Percentiles rank a stretch among this genome's conserved stretches.
phyloP scores from a whole-genome alignment of 768 basidiomycete genomes.

The Mycena leptocephala region DNA sequence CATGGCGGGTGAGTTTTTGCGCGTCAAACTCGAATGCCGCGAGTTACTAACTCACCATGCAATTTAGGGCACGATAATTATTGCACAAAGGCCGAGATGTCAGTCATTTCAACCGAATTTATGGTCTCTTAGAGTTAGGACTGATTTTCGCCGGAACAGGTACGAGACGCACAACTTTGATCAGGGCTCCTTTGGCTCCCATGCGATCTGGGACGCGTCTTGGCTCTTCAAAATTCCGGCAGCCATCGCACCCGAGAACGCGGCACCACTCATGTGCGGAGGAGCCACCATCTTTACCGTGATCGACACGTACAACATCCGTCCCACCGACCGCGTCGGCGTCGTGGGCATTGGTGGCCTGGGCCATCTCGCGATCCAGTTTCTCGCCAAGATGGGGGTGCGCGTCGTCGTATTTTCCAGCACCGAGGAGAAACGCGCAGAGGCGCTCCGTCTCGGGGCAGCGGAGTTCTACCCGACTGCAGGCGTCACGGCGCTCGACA shows the following conservation, averaged over 20 bases:
- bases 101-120: constrained; percentile 23
- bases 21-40: no score
- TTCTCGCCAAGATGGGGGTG: constrained; percentile 57
- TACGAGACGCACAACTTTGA: constrained; percentile 37
- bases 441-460: constrained; percentile 50
- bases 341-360: constrained; percentile 55
- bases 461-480: constrained; percentile 52
- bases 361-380: constrained; percentile 57
- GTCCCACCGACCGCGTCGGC: constrained; percentile 51
- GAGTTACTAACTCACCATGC: constrained; percentile 29
- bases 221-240: constrained; percentile 54
- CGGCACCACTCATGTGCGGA: constrained; percentile 51
- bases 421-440: constrained; percentile 49
- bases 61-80: constrained; percentile 37
- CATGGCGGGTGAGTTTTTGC: constrained; percentile 38
- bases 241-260: constrained; percentile 44
- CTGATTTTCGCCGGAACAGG: constrained; percentile 24
- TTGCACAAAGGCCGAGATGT: background rate
- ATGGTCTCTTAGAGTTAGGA: constrained; percentile 42
- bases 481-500: constrained; percentile 41
- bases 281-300: constrained; percentile 15
- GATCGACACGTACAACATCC: constrained; percentile 34
- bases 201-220: constrained; percentile 51
- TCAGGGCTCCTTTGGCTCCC: constrained; percentile 42
- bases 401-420: constrained; percentile 55